Evolutionary conservation across 257 asterid species (phyloP).

Genomic region (Paraleonurus japonicus): DNA sequence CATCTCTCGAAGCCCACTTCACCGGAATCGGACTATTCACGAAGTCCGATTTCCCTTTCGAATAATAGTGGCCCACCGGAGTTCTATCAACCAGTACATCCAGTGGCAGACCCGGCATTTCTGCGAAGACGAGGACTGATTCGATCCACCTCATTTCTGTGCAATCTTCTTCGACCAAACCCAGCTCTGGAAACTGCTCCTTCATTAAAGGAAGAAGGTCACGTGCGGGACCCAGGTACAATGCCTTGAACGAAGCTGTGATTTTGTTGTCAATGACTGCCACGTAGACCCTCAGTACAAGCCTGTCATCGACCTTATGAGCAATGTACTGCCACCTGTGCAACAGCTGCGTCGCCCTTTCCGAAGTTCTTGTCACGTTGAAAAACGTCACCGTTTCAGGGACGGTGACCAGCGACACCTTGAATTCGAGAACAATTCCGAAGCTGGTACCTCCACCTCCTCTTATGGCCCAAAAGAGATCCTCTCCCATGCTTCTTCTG

Average conservation of each 20-base stretch:
- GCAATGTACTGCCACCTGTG: not conserved
- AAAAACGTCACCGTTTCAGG: not conserved
- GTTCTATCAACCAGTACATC: not conserved
- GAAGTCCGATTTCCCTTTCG: constrained; percentile 40
- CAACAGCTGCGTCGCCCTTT: not conserved
- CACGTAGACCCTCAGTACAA: not conserved
- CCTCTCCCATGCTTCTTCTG: not conserved
- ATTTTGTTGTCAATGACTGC: not conserved
- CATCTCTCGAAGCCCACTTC: constrained; percentile 29
- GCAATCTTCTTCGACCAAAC: not conserved
- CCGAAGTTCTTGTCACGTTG: not conserved
- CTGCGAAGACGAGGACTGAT: not conserved
- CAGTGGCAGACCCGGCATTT: not conserved
- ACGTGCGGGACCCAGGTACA: not conserved
- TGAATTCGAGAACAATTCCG: not conserved
- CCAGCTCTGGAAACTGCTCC: not conserved
- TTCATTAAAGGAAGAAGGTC: not conserved
- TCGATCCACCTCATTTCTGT: not conserved
- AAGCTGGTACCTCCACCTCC: not conserved
- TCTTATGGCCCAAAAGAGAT: constrained; percentile 10
- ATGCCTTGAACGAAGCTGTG: not conserved
- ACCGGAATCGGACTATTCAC: constrained; percentile 35
- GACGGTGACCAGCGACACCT: not conserved
- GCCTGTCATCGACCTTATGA: not conserved
- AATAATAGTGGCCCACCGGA: not conserved